Conservation (phyloP, 2,329 filamentous ascomycete species). For the Nemania sp. region DNA sequence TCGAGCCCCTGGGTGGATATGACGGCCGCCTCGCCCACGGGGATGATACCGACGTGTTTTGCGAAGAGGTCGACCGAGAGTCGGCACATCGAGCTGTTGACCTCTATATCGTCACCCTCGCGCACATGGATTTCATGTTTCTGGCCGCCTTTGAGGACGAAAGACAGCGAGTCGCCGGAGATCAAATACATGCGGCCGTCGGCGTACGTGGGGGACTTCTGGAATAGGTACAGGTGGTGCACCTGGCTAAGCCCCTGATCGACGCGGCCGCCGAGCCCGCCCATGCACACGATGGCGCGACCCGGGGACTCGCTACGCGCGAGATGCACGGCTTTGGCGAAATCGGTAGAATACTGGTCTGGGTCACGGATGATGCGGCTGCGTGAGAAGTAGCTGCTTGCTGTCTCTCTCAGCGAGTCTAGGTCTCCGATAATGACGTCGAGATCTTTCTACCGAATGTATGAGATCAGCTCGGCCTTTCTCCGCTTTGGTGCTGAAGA, state of each 20-base stretch:
- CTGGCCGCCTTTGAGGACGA: constrained; percentile 64
- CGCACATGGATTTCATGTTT: constrained; percentile 70
- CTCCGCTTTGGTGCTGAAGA: no score
- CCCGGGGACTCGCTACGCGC: constrained; percentile 28
- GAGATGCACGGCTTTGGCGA: constrained; percentile 72
- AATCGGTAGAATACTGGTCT: constrained; percentile 91
- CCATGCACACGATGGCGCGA: constrained; percentile 74
- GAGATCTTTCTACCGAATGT: constrained; percentile 55
- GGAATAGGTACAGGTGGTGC: constrained; percentile 76
- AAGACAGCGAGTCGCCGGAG: constrained; percentile 79
- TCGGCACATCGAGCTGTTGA: background rate
- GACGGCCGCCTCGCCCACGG: constrained; percentile 74
- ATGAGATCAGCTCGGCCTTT: no score
- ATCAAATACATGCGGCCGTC: constrained; percentile 73
- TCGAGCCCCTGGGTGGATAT: constrained; percentile 81
- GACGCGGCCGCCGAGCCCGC: constrained; percentile 84
- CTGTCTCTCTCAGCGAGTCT: constrained; percentile 72
- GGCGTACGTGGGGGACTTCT: constrained; percentile 49
- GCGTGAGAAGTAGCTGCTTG: constrained; percentile 66
- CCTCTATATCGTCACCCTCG: constrained; percentile 38
- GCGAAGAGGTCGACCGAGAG: constrained; percentile 58
- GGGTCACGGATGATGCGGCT: constrained; percentile 67
- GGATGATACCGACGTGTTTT: constrained; percentile 83
- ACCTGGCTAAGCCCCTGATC: constrained; percentile 91
- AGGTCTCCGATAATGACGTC: constrained; percentile 85